Conservation (phyloP, 1,284 basidiomycete genomes). For the Anthracocystis setariae region DNA sequence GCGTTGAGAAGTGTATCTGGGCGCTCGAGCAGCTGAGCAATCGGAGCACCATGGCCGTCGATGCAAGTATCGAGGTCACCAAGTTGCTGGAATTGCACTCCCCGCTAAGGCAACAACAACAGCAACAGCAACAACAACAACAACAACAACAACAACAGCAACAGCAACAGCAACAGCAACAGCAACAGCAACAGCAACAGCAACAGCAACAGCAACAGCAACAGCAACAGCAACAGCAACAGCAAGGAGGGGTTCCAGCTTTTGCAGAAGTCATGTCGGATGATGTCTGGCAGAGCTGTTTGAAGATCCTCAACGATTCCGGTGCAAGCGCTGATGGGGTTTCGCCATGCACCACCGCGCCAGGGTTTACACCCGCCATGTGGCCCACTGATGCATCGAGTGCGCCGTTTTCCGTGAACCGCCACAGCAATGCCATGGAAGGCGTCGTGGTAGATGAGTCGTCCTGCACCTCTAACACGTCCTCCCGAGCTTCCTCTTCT, state of each 20-base stretch:
- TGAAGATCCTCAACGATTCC: slow-evolving; percentile 27
- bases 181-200: too few relatives aligned
- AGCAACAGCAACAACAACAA: too few relatives aligned
- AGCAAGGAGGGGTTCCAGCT: not conserved
- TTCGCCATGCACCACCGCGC: not conserved
- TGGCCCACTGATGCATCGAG: not conserved
- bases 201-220: too few relatives aligned
- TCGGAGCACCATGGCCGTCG: slow-evolving; percentile 26
- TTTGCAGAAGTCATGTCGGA: slow-evolving; percentile 14
- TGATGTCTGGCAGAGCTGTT: slow-evolving; percentile 34
- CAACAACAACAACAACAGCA: too few relatives aligned
- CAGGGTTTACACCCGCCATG: not conserved
- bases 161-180: too few relatives aligned
- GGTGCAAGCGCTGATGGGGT: not conserved
- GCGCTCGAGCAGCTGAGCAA: slow-evolving; percentile 41
- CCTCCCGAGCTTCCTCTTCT: slow-evolving; percentile 12
- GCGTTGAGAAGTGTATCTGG: slow-evolving; percentile 41
- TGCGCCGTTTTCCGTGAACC: too few relatives aligned
- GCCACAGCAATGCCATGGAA: too few relatives aligned
- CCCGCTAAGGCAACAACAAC: slow-evolving; percentile 10
- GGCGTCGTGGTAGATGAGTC: not conserved
- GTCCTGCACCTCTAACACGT: not conserved
- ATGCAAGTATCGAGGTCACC: slow-evolving; percentile 23
- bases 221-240: not conserved
- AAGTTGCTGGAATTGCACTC: slow-evolving; percentile 24